phyloP scores from a whole-genome alignment of 208 protist genomes.

The Ichthyophonus hoferi region DNA sequence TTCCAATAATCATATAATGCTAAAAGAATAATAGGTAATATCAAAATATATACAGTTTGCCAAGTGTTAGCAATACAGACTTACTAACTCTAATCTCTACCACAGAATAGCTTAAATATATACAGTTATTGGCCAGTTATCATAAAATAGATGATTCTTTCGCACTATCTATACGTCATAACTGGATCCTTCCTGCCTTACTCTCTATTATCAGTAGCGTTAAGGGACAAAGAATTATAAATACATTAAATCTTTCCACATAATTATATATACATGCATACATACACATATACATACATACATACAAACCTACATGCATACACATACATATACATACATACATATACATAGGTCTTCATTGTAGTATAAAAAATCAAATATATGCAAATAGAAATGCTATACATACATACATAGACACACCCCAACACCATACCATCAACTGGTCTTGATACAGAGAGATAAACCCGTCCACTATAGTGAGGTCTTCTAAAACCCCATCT shows the following conservation, averaged over 20 bases:
- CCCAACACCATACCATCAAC: conserved; percentile 11
- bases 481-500: not conserved
- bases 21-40: too few species aligned
- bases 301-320: not conserved
- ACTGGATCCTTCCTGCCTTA: too few species aligned
- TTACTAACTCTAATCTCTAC: too few species aligned
- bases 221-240: not conserved
- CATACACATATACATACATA: conserved; percentile 11
- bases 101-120: too few species aligned
- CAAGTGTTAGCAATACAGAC: too few species aligned
- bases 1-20: too few species aligned
- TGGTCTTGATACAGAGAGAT: not conserved
- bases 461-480: not conserved
- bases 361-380: not conserved
- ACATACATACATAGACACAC: not conserved
- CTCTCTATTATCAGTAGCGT: too few species aligned
- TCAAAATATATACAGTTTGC: too few species aligned
- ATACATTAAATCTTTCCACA: not conserved
- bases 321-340: not conserved
- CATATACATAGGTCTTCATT: not conserved
- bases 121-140: too few species aligned
- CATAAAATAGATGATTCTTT: too few species aligned
- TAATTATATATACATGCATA: not conserved
- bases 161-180: too few species aligned
- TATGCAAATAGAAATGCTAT: not conserved